phyloP scores from a whole-genome alignment of 257 asterid genomes.

The Solanum phureja region DNA sequence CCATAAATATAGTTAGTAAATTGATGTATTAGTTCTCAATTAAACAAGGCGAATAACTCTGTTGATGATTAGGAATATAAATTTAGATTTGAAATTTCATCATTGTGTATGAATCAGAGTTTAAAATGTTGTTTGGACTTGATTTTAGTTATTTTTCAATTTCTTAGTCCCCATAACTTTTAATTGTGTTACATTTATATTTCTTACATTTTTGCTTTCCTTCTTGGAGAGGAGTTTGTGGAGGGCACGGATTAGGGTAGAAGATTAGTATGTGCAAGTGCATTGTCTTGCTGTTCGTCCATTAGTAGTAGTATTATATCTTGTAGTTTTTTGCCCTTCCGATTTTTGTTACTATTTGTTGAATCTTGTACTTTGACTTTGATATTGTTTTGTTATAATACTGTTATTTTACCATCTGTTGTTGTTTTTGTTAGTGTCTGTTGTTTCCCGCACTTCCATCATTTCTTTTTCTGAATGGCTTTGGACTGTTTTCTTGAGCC shows the following conservation, averaged over 20 bases:
- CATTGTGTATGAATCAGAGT: neutral
- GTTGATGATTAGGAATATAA: neutral
- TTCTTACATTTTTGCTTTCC: neutral
- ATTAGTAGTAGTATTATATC: neutral
- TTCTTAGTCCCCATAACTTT: neutral
- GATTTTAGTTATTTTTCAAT: neutral
- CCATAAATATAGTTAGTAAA: neutral
- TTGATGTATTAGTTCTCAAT: neutral
- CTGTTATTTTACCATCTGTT: neutral
- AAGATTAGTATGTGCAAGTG: neutral
- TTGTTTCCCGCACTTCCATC: neutral
- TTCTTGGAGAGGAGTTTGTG: neutral
- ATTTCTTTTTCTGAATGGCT: neutral
- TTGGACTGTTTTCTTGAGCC: neutral
- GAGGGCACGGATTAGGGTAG: neutral
- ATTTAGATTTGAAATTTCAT: neutral
- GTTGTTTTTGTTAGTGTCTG: neutral
- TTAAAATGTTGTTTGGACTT: neutral
- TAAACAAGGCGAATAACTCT: neutral
- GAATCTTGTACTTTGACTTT: neutral
- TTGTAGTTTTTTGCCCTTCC: neutral
- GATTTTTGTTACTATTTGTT: neutral
- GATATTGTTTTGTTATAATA: neutral
- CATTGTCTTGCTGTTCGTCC: neutral
- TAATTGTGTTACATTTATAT: neutral